Evolutionary conservation across 2,329 filamentous ascomycete genomes (phyloP), one percentile per base, ranked within the genome.

Genomic region (Botryotinia globosa): DNA sequence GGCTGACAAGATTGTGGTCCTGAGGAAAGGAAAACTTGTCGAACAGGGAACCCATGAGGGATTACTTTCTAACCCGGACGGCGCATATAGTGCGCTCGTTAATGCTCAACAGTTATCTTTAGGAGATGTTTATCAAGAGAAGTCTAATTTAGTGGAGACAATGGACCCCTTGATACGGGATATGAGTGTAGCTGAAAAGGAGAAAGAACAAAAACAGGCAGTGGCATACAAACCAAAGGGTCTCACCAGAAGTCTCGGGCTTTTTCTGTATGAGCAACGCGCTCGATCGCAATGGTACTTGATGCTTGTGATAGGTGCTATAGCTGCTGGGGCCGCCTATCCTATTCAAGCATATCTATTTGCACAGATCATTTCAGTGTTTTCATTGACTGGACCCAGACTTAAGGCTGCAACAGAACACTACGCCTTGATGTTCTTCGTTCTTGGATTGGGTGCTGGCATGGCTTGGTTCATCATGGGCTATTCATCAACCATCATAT

Each of bases 31-130:
- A 29, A 85, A 87, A 70, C 87, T 94, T 0, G 85, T 91, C 10
- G 93, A 97, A 80, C 84, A 90, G 77, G 94, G 94, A 0, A 93
- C 87, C 0, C 94, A 97, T 76, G 88, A 93, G 10, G 87, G 89
- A 61, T 86, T 97, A 0, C 84, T 97, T 1, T 80, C 84, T 4
- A 65, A 79, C 63, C 84, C 89, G 7, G 84, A 83, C 4, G 89
- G 92, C 1, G 85, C 91, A 29, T 95, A 95, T 77, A 86, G 86
- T 54, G 86, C 86, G 2, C 86, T 94, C 8, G 92, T 94, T 2
- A 83, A 87, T 73, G 89, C 89, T 5, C 89, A 91, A 68, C 73
- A 77, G 44, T 74, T 80, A 10, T 77, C 79, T 37, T 71, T 81
- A 75, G 79, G 80, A 69, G 74, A 80, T 54, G 39, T 73, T 48